Evolutionary conservation across 2,329 filamentous ascomycete genomes (phyloP).

Genomic region (Mollisia scopiformis): DNA sequence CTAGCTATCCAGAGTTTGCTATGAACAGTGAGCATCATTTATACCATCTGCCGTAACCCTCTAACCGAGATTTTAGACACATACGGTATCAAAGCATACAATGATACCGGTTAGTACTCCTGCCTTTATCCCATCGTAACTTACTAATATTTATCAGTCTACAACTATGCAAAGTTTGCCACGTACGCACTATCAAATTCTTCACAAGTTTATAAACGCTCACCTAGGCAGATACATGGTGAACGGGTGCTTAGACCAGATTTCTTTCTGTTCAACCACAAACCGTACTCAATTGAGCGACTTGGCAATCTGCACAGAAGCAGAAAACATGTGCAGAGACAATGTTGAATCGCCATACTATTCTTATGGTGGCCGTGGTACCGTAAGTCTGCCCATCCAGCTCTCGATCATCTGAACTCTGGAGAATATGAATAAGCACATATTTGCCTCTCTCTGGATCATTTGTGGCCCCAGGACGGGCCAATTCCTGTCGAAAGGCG

Average conservation of each 20-base stretch:
- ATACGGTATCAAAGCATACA: conserved; percentile 33
- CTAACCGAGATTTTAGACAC: conserved; percentile 41
- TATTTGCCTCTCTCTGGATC: too few relatives aligned
- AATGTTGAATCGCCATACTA: conserved; percentile 50
- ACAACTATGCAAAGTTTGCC: conserved; percentile 56
- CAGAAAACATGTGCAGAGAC: conserved; percentile 56
- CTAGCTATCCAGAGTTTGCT: conserved; percentile 36
- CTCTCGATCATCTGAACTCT: too few relatives aligned
- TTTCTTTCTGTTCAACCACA: conserved; percentile 48
- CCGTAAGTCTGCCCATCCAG: too few relatives aligned
- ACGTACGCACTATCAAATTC: conserved; percentile 32
- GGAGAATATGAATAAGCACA: too few relatives aligned
- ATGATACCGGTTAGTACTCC: conserved; percentile 24
- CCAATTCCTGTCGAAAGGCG: too few relatives aligned
- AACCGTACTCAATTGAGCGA: conserved; percentile 44
- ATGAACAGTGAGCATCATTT: conserved; percentile 45
- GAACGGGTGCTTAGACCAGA: conserved; percentile 42
- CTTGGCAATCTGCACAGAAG: conserved; percentile 51
- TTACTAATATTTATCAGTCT: conserved; percentile 43
- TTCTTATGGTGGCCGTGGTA: conserved; percentile 43
- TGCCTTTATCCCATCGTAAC: not conserved
- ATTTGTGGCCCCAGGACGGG: too few relatives aligned
- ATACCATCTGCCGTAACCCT: not conserved
- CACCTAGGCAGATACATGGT: conserved; percentile 39
- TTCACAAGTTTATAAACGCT: not conserved